These are phyloP conservation scores for Fusarium nisikadoi DNA, from an alignment of 2,329 filamentous ascomycete genomes.

Conservation along the genomic window DNA sequence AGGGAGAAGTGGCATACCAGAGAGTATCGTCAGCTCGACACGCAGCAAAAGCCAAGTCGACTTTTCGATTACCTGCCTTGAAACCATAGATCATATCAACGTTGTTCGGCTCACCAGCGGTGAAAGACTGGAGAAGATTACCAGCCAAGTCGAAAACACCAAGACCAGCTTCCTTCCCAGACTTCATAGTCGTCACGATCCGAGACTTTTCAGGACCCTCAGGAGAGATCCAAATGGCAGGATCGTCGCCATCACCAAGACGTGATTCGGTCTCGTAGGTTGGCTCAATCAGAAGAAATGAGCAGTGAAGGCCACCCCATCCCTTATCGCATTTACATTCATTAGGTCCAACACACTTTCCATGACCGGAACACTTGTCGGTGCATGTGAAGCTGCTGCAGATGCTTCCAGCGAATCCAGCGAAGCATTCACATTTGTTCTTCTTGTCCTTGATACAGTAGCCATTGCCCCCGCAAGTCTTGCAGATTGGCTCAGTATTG, in stretches of 20 bases:
- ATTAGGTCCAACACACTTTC: conserved; percentile 55
- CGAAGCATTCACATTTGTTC: conserved; percentile 54
- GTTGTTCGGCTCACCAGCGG: conserved; percentile 62
- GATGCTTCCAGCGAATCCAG: conserved; percentile 52
- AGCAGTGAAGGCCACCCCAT: conserved; percentile 59
- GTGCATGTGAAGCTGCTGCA: conserved; percentile 53
- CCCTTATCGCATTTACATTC: conserved; percentile 53
- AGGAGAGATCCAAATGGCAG: conserved; percentile 61
- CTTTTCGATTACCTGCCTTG: conserved; percentile 53
- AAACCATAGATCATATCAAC: conserved; percentile 65
- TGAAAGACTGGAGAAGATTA: conserved; percentile 57
- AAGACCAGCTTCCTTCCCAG: conserved; percentile 59
- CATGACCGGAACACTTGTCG: conserved; percentile 55
- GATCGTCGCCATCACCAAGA: conserved; percentile 59
- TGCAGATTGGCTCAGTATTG: conserved; percentile 45
- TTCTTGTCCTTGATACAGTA: conserved; percentile 47
- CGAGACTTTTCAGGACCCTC: conserved; percentile 54
- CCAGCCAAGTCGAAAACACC: conserved; percentile 61
- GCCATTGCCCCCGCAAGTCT: conserved; percentile 51
- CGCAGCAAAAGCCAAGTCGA: conserved; percentile 62
- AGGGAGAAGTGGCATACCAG: conserved; percentile 52
- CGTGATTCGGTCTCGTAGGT: conserved; percentile 56
- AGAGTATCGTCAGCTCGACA: conserved; percentile 63
- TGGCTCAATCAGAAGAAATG: conserved; percentile 55
- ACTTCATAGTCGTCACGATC: conserved; percentile 65